Evolutionary conservation across 208 protist species (phyloP).

Genomic region (Leishmania major): DNA sequence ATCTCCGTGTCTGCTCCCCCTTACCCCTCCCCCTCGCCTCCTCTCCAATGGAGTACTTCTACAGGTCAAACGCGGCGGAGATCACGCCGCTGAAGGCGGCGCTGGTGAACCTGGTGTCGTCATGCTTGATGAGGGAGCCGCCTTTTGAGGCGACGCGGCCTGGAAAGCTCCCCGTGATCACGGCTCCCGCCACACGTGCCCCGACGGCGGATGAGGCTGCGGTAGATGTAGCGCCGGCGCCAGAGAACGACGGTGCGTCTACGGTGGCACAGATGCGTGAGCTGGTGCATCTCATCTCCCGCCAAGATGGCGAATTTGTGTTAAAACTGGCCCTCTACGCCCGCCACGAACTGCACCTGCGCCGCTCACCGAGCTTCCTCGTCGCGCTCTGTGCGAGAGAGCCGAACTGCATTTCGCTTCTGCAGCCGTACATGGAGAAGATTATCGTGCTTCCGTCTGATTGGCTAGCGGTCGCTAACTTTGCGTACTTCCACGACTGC

Average conservation of each 20-base stretch:
- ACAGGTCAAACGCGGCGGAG: slow-evolving; percentile 23
- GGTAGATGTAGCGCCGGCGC: neutral
- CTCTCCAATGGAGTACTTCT: slow-evolving; percentile 6
- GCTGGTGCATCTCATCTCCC: slow-evolving; percentile 65
- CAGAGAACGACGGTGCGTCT: slow-evolving; percentile 12
- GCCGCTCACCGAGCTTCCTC: slow-evolving; percentile 91
- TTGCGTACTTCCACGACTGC: slow-evolving; percentile 70
- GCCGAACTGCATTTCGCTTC: slow-evolving; percentile 76
- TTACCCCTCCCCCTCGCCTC: slow-evolving; percentile 1
- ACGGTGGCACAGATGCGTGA: slow-evolving; percentile 42
- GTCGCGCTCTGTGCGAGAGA: slow-evolving; percentile 82
- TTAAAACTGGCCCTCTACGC: slow-evolving; percentile 93
- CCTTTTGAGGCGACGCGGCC: slow-evolving; percentile 29
- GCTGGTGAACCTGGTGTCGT: slow-evolving; percentile 80
- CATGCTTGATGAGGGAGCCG: slow-evolving; percentile 85
- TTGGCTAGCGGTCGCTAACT: slow-evolving; percentile 93
- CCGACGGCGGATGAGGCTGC: neutral
- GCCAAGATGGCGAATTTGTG: slow-evolving; percentile 84
- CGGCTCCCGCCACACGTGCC: neutral
- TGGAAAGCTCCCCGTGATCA: neutral
- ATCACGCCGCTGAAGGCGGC: slow-evolving; percentile 67
- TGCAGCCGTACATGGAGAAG: slow-evolving; percentile 84
- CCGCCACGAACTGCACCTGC: slow-evolving; percentile 92
- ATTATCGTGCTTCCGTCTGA: slow-evolving; percentile 91
- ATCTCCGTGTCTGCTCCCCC: neutral